Evolutionary conservation across 75 land plant species (phyloP).

Genomic region (Cryptomeria japonica): DNA sequence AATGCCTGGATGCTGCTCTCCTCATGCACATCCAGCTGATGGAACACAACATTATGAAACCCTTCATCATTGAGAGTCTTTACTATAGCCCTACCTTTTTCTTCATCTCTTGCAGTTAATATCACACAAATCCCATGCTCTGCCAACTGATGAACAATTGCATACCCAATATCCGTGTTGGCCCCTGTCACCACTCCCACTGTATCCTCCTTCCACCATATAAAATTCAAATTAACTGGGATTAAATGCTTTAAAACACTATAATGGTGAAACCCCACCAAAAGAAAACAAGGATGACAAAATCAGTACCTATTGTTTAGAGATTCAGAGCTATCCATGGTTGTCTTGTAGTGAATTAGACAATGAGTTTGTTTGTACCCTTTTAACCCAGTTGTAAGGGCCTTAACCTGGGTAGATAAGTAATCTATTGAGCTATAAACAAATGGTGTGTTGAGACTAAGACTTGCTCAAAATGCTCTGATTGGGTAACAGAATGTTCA

Average conservation of each 20-base stretch:
- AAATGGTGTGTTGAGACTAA: too few species aligned
- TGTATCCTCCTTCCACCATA: not conserved
- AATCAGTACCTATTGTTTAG: not conserved
- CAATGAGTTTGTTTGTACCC: not conserved
- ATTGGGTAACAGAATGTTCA: too few species aligned
- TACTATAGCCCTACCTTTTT: conserved; percentile 33
- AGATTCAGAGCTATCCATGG: not conserved
- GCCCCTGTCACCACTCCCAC: conserved; percentile 41
- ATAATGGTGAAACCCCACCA: too few species aligned
- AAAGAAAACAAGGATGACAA: not conserved
- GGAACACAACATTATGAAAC: conserved; percentile 32
- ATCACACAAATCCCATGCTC: conserved; percentile 40
- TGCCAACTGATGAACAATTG: conserved; percentile 50
- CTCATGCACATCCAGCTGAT: conserved; percentile 55
- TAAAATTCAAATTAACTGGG: not conserved
- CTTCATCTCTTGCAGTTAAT: conserved; percentile 53
- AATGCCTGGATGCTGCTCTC: conserved; percentile 24
- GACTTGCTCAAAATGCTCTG: too few species aligned
- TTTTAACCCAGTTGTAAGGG: not conserved
- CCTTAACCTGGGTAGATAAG: too few species aligned
- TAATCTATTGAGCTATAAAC: too few species aligned
- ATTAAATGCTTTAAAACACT: too few species aligned
- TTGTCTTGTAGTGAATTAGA: not conserved
- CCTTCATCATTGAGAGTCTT: conserved; percentile 27
- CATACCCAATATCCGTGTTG: conserved; percentile 60